Evolutionary conservation across 192 early-diverging fungal species (phyloP).

Genomic region (Coemansia sp.): DNA sequence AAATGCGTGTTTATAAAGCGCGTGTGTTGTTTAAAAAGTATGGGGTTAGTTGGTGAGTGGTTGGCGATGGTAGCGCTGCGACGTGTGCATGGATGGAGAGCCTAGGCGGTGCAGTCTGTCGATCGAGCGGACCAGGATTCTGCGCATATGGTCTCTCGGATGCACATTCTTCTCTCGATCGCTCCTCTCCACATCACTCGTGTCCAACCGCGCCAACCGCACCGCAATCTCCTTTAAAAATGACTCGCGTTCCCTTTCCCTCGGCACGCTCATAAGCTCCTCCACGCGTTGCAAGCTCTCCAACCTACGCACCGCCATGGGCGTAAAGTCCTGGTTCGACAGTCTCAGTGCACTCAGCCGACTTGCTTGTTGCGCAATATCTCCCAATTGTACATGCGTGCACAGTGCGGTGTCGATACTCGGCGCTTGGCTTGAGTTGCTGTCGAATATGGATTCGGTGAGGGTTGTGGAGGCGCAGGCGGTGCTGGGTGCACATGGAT

Average conservation of each 20-base stretch:
- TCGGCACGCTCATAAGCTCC: neutral
- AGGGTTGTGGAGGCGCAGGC: slow-evolving; percentile 4
- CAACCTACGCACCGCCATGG: slow-evolving; percentile 14
- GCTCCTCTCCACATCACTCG: no score
- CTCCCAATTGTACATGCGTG: slow-evolving; percentile 5
- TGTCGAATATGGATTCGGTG: slow-evolving; percentile 3
- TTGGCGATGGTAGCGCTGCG: slow-evolving; percentile 19
- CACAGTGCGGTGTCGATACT: slow-evolving; percentile 14
- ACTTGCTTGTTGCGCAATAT: slow-evolving; percentile 14
- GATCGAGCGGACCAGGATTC: slow-evolving; percentile 25
- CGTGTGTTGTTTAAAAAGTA: neutral
- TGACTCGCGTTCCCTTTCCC: slow-evolving; percentile 13
- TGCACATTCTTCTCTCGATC: slow-evolving; percentile 10
- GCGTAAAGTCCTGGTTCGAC: slow-evolving; percentile 43
- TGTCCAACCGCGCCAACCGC: slow-evolving; percentile 14
- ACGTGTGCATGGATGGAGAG: slow-evolving; percentile 1
- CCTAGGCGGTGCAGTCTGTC: slow-evolving; percentile 21
- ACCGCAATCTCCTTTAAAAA: slow-evolving; percentile 29
- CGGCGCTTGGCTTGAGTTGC: neutral
- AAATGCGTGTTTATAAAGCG: neutral
- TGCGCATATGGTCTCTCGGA: slow-evolving; percentile 39
- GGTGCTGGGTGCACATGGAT: neutral
- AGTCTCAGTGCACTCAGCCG: slow-evolving; percentile 27
- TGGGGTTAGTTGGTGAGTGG: neutral
- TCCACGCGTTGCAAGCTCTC: slow-evolving; percentile 29